Percentiles rank a stretch among this genome's conserved stretches.
Conservation (phyloP, 1,139 yeast genomes). For the Geotrichum histeridarum region DNA sequence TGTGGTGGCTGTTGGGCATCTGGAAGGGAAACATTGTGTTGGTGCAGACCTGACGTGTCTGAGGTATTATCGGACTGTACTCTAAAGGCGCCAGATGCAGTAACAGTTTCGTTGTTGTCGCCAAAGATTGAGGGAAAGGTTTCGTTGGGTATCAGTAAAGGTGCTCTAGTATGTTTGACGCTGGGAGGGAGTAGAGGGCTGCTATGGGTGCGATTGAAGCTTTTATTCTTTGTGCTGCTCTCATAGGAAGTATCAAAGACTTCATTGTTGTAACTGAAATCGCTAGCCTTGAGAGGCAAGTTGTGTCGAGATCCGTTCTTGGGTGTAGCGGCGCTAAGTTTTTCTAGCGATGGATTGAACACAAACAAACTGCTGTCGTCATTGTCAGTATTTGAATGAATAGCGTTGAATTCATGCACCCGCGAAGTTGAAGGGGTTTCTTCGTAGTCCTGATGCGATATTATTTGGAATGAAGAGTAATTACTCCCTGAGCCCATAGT, state of each 20-base stretch:
- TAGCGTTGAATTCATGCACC: background rate
- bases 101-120: background rate
- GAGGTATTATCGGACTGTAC: background rate
- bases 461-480: background rate
- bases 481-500: background rate
- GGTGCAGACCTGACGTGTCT: background rate
- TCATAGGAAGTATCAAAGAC: slow-evolving; percentile 13
- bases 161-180: background rate
- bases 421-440: background rate
- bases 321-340: background rate
- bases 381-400: background rate
- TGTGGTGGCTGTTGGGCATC: background rate
- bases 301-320: background rate
- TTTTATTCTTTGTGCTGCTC: background rate
- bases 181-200: slow-evolving; percentile 15
- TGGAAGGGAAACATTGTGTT: background rate
- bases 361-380: background rate
- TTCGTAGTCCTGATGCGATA: background rate
- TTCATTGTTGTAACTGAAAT: slow-evolving; percentile 11
- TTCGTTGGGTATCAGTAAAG: background rate
- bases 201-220: background rate
- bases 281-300: background rate
- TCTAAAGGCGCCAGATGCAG: slow-evolving; percentile 1
- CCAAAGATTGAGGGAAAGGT: slow-evolving; percentile 2
- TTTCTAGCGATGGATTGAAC: background rate